Percentiles rank a stretch among this genome's conserved stretches.
Conservation (phyloP, 768 basidiomycete species). For the Sarcomyxa edulis region DNA sequence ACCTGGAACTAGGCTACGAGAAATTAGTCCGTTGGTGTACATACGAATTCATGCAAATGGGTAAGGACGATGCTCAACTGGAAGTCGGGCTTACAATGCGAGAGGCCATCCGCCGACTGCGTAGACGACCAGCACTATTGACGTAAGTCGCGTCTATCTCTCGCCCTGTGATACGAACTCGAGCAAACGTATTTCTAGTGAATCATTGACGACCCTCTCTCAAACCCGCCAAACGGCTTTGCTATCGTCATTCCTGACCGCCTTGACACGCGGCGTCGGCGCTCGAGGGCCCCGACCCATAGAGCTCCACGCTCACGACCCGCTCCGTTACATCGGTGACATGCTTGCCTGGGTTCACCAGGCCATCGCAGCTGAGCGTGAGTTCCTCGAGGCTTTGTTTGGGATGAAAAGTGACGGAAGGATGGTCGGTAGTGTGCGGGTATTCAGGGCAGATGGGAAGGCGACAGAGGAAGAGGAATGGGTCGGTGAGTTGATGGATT, state of each 20-base stretch:
- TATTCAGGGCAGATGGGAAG: conserved; percentile 32
- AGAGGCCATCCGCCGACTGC: conserved; percentile 71
- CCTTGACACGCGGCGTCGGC: conserved; percentile 84
- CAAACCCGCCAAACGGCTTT: conserved; percentile 80
- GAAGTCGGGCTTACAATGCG: conserved; percentile 63
- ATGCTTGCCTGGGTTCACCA: conserved; percentile 99
- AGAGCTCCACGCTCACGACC: conserved; percentile 97
- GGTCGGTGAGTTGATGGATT: conserved; percentile 77
- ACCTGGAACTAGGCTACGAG: conserved; percentile 86
- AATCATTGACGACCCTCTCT: conserved; percentile 71
- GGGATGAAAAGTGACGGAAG: conserved; percentile 55
- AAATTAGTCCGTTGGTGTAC: conserved; percentile 85
- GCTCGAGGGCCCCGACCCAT: conserved; percentile 87
- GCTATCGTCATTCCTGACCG: conserved; percentile 77
- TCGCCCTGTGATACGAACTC: background rate
- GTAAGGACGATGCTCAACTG: conserved; percentile 65
- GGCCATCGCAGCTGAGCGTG: conserved; percentile 88
- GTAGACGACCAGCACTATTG: conserved; percentile 72
- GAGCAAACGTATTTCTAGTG: conserved; percentile 26
- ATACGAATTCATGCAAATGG: conserved; percentile 79
- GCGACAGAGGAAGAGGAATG: conserved; percentile 69
- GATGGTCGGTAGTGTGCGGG: conserved; percentile 74
- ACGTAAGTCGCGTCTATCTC: conserved; percentile 38
- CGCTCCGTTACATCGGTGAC: conserved; percentile 92
- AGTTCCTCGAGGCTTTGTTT: conserved; percentile 88